phyloP scores from a whole-genome alignment of 129 eudicot species.

The Saussurea involucrata region DNA sequence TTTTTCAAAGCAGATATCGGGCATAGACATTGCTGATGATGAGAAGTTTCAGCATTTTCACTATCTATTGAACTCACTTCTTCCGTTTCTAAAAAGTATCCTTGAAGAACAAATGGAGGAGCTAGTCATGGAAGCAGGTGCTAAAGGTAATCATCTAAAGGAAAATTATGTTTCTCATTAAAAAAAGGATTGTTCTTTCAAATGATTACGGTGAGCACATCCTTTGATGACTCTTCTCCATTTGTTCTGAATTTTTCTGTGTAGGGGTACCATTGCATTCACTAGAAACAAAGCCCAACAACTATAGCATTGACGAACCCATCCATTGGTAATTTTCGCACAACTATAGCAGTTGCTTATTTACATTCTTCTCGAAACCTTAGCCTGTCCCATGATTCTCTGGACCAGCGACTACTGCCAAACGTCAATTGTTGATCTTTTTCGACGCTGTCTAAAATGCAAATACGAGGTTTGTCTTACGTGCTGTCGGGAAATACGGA shows the following conservation, averaged over 20 bases:
- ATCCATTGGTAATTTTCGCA: conserved; percentile 5
- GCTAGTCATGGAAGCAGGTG: too few species aligned
- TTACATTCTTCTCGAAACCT: neutral
- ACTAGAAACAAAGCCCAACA: neutral
- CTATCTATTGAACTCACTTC: too few species aligned
- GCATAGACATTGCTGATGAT: too few species aligned
- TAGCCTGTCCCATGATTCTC: neutral
- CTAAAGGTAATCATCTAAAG: too few species aligned
- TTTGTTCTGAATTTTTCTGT: neutral
- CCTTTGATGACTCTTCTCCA: neutral
- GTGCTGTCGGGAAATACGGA: conserved; percentile 13
- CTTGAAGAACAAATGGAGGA: too few species aligned
- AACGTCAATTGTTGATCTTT: conserved; percentile 13
- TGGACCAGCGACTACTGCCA: conserved; percentile 10
- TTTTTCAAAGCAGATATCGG: too few species aligned
- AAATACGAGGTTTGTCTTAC: conserved; percentile 13
- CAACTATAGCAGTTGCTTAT: neutral
- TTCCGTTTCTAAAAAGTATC: too few species aligned
- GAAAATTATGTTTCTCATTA: too few species aligned
- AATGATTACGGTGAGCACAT: neutral
- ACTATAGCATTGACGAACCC: neutral
- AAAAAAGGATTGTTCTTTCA: too few species aligned
- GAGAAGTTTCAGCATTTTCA: too few species aligned
- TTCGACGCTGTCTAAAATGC: conserved; percentile 7
- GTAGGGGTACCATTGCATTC: conserved; percentile 1